These are phyloP conservation scores for Phytophthora ohioensis DNA, from an alignment of 352 stramenopile species.

Conservation along the genomic window DNA sequence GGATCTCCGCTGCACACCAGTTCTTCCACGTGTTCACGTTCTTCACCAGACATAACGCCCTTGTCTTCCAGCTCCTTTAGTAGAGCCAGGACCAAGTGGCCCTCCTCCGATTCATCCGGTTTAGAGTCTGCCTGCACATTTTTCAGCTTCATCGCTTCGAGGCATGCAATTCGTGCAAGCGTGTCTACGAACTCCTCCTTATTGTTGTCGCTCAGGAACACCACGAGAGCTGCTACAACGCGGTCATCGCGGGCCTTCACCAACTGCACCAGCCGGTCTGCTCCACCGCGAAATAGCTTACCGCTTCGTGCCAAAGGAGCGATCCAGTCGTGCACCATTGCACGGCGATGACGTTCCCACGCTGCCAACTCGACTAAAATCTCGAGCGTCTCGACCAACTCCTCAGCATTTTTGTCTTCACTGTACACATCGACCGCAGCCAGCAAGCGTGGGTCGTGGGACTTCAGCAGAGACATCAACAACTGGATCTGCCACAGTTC, in stretches of 20 bases:
- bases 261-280: slow-evolving; percentile 53
- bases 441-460: slow-evolving; percentile 57
- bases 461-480: slow-evolving; percentile 55
- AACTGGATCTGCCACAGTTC: slow-evolving; percentile 67
- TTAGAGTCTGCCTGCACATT: slow-evolving; percentile 15
- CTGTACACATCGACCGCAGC: slow-evolving; percentile 67
- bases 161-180: slow-evolving; percentile 53
- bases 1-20: slow-evolving; percentile 47
- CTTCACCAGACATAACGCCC: slow-evolving; percentile 33
- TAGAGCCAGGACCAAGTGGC: slow-evolving; percentile 28
- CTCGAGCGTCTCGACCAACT: slow-evolving; percentile 65
- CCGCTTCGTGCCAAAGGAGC: slow-evolving; percentile 50
- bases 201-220: slow-evolving; percentile 73
- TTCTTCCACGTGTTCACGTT: slow-evolving; percentile 40
- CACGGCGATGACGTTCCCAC: slow-evolving; percentile 62
- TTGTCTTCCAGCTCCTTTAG: slow-evolving; percentile 41
- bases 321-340: slow-evolving; percentile 67
- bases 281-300: slow-evolving; percentile 26
- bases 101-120: slow-evolving; percentile 31
- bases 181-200: slow-evolving; percentile 73
- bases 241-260: slow-evolving; percentile 64
- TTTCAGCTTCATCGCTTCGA: slow-evolving; percentile 40
- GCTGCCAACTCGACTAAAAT: slow-evolving; percentile 71
- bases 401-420: slow-evolving; percentile 50
- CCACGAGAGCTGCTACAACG: slow-evolving; percentile 70